These are phyloP conservation scores for Pleurotus sapidus DNA, from an alignment of 768 basidiomycete genomes.

Conservation along the genomic window DNA sequence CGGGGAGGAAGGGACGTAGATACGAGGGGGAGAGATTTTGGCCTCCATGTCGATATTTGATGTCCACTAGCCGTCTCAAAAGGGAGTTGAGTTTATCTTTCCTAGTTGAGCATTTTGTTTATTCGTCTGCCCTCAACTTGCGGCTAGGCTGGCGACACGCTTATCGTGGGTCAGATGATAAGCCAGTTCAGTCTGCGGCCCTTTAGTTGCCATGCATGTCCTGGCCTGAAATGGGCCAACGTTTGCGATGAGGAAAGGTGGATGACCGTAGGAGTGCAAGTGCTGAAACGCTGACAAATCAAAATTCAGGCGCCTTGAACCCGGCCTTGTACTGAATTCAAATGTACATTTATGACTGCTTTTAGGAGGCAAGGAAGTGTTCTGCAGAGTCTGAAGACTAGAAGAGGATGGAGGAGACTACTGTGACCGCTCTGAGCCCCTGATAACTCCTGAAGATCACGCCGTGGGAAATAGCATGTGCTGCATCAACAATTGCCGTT, in stretches of 20 bases:
- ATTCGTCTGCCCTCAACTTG: constrained; percentile 17
- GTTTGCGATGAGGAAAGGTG: not conserved
- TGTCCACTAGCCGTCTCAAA: constrained; percentile 21
- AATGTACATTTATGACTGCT: too few species aligned
- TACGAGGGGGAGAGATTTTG: too few species aligned
- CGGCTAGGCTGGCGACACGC: not conserved
- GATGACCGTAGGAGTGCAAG: too few species aligned
- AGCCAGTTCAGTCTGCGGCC: not conserved
- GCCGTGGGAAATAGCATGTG: not conserved
- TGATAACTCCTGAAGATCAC: too few species aligned
- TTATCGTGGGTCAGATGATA: not conserved
- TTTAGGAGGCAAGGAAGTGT: too few species aligned
- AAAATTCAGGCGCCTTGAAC: too few species aligned
- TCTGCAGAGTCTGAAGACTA: too few species aligned
- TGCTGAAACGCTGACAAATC: too few species aligned
- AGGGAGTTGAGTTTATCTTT: constrained; percentile 38
- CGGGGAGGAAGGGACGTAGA: not conserved
- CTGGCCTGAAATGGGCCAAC: constrained; percentile 18
- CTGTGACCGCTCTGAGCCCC: too few species aligned
- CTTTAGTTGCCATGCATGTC: constrained; percentile 17
- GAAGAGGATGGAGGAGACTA: too few species aligned
- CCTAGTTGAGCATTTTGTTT: constrained; percentile 46
- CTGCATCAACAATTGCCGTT: not conserved
- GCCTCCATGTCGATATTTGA: not conserved
- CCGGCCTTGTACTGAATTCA: too few species aligned